Evolutionary conservation across 225 moss, liverwort and hornwort genomes (phyloP), one percentile per base, ranked within the genome.

Genomic region (Polytrichum commune): DNA sequence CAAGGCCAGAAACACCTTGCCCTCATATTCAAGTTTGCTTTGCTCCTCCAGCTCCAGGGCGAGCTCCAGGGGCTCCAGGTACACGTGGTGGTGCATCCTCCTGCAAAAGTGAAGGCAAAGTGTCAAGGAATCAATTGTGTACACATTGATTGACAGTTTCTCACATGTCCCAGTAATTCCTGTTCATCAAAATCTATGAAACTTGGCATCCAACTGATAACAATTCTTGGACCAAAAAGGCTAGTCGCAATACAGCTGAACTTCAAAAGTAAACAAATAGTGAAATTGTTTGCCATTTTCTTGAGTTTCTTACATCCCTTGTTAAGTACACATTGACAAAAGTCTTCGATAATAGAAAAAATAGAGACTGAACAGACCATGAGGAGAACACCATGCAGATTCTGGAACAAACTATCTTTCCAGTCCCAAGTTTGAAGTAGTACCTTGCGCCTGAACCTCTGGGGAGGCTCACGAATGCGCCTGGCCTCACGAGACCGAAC

Each of bases 61-160:
- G 85, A 0, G 85, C 85, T 61, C 85, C 85, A 13, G 83, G 78
- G 1, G 86, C 83, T 27, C 74, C 81, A 67, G 85, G 70, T 55
- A 78, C 81, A 60, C 86, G 84, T 7, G 86, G 81, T 8, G 82
- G 84, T 29, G 74, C 84, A 54, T 89, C 89, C 81, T 89, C 86
- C 86, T 86, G 75, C 16, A 29, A 0, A 18, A 29, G n/a, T 19
- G 19, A 60, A 27, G 26, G 38, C 26, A 65, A 20, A 5, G 29
- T 32, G 1, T n/a, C 30, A 23, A 3, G 19, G 18, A 22, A 58
- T 20, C 5, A 58, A 58, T 23, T 58, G 23, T 23, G n/a, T n/a
- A 19, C 5, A 57, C 20, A 57, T 57, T 57, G 20, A 57, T 57
- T n/a, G 46, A 46, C 46, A 46, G 46, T 3, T 46, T 46, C 38